phyloP scores from a whole-genome alignment of 2,329 filamentous ascomycete species.

The Graphilbum sp. region DNA sequence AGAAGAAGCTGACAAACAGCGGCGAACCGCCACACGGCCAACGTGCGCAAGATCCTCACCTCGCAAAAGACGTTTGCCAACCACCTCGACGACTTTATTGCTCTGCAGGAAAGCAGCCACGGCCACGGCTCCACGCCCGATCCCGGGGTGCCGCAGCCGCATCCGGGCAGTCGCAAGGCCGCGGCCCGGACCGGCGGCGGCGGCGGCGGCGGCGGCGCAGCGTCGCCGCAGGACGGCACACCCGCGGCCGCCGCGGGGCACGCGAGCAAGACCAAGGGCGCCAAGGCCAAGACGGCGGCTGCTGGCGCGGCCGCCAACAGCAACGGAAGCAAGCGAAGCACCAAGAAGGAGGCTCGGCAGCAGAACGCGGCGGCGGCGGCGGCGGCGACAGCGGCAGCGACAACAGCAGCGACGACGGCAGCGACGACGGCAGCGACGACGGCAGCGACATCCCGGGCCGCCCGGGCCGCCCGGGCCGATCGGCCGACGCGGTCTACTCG shows the following conservation, averaged over 20 bases:
- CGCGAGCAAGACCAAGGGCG: neutral
- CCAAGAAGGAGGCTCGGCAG: constrained; percentile 3
- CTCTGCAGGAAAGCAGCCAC: constrained; percentile 22
- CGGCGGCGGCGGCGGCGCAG: neutral
- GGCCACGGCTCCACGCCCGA: neutral
- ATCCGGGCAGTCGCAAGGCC: neutral
- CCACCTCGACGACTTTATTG: constrained; percentile 65
- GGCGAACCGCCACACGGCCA: constrained; percentile 45
- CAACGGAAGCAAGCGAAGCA: neutral
- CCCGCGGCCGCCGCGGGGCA: neutral
- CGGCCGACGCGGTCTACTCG: neutral
- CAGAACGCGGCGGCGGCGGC: neutral
- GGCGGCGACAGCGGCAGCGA: too few relatives aligned
- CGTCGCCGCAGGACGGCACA: neutral
- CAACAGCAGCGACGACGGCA: too few relatives aligned
- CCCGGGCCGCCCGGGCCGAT: neutral
- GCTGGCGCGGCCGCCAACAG: neutral
- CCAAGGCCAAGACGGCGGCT: neutral
- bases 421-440: too few relatives aligned
- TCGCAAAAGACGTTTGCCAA: constrained; percentile 74
- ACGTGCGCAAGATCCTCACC: constrained; percentile 60
- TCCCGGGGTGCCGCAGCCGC: too few relatives aligned
- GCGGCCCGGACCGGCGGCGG: neutral
- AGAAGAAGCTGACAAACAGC: constrained; percentile 12
- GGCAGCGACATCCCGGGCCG: constrained; percentile 3